Conservation (phyloP, 371 early-diverging fungal genomes). For the Haplosporangium sp. region DNA sequence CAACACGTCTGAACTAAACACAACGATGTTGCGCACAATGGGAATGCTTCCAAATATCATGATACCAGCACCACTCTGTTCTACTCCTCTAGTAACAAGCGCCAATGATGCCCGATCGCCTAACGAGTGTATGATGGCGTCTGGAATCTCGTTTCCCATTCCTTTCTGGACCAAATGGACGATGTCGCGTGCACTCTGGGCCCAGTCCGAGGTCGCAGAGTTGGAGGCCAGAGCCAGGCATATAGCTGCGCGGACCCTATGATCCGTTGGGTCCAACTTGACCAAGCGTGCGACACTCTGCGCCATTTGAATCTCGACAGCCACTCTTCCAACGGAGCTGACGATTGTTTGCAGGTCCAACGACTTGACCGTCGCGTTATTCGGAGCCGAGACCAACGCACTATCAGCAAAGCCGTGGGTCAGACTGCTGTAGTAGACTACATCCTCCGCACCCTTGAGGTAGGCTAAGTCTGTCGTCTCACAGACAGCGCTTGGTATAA, state of each 20-base stretch:
- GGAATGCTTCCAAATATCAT: constrained; percentile 25
- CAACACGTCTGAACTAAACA: constrained; percentile 45
- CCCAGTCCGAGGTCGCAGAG: constrained; percentile 10
- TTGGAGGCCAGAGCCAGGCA: constrained; percentile 41
- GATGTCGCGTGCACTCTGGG: constrained; percentile 49
- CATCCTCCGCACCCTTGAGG: constrained; percentile 44
- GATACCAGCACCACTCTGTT: constrained; percentile 1
- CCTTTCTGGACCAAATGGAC: constrained; percentile 21
- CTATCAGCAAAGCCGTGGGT: constrained; percentile 45
- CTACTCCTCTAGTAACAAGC: constrained; percentile 32
- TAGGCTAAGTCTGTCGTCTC: constrained; percentile 50
- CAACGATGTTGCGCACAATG: constrained; percentile 33
- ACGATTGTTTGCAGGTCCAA: constrained; percentile 28
- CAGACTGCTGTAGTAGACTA: constrained; percentile 46
- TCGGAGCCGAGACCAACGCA: constrained; percentile 24
- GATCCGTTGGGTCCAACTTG: constrained; percentile 21
- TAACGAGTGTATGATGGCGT: constrained; percentile 11
- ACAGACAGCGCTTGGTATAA: constrained; percentile 28
- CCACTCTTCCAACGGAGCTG: constrained; percentile 34
- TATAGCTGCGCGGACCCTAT: constrained; percentile 27
- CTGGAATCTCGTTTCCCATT: constrained; percentile 23
- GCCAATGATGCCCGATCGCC: constrained; percentile 21
- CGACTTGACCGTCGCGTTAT: constrained; percentile 23
- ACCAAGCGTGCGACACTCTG: constrained; percentile 45
- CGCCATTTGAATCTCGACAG: constrained; percentile 45